Evolutionary conservation across 2,329 filamentous ascomycete genomes (phyloP).

Genomic region (Phialocephala subalpina): DNA sequence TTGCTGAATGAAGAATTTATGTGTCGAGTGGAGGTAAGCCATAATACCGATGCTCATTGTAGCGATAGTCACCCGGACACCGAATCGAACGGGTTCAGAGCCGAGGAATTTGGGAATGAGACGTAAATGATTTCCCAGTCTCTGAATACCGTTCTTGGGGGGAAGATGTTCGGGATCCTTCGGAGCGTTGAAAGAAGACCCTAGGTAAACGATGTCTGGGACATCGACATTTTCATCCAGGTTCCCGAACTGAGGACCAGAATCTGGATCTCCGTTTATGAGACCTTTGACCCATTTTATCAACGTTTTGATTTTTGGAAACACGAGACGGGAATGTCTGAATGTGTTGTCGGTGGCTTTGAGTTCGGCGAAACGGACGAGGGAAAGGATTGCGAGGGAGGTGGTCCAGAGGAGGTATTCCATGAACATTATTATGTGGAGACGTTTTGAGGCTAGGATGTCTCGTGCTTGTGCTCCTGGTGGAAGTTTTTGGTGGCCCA

Average conservation of each 20-base stretch:
- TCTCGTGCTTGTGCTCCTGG: constrained; percentile 44
- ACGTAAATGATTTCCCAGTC: constrained; percentile 65
- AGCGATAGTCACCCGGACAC: constrained; percentile 72
- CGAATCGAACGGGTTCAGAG: constrained; percentile 70
- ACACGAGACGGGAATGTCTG: constrained; percentile 64
- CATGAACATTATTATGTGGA: constrained; percentile 74
- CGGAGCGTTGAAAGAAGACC: constrained; percentile 49
- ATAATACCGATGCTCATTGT: constrained; percentile 75
- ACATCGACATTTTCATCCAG: constrained; percentile 57
- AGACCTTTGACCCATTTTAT: constrained; percentile 67
- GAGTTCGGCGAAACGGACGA: constrained; percentile 70
- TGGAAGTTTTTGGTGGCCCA: constrained; percentile 37
- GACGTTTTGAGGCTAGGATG: constrained; percentile 51
- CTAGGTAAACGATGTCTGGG: constrained; percentile 60
- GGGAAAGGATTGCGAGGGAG: constrained; percentile 64
- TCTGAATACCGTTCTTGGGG: constrained; percentile 65
- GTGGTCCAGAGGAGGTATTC: constrained; percentile 69
- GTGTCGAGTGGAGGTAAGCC: constrained; percentile 68
- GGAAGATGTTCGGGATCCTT: constrained; percentile 77
- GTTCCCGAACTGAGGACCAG: constrained; percentile 51
- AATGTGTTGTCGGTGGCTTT: constrained; percentile 69
- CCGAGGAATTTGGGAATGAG: constrained; percentile 63
- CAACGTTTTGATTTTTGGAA: constrained; percentile 66
- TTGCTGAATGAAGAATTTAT: constrained; percentile 72
- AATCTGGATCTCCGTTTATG: constrained; percentile 57